Evolutionary conservation across 1,139 yeast genomes (phyloP).

Genomic region (Protomyces pachydermus): DNA sequence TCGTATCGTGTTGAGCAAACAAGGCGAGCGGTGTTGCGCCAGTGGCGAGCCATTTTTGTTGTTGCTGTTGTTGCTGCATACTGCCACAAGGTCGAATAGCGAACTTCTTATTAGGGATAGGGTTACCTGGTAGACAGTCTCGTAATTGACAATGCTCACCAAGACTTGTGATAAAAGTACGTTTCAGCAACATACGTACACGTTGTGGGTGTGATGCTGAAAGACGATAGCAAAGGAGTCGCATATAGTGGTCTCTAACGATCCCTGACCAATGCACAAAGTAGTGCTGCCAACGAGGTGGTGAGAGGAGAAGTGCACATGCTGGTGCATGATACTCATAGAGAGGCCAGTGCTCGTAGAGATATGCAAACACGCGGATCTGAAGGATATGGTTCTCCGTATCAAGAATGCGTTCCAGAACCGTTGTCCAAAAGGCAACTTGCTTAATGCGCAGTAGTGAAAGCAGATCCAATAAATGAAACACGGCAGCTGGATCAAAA

Average conservation of each 20-base stretch:
- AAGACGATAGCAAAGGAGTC: conserved; percentile 6
- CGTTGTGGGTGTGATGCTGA: conserved; percentile 2
- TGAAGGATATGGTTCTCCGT: conserved; percentile 23
- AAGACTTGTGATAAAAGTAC: conserved; percentile 15
- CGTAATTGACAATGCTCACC: conserved; percentile 17
- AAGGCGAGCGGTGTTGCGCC: background rate
- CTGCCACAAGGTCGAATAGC: conserved; percentile 10
- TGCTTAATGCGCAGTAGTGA: background rate
- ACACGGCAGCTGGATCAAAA: conserved; percentile 12
- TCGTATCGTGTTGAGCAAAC: background rate
- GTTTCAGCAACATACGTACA: conserved; percentile 4
- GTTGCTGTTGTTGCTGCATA: background rate
- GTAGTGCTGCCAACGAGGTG: conserved; percentile 10
- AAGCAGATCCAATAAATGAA: conserved; percentile 12
- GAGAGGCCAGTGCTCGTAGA: conserved; percentile 11
- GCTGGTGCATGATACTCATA: background rate
- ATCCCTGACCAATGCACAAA: conserved; percentile 25
- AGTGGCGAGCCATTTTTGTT: background rate
- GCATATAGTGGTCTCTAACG: conserved; percentile 22
- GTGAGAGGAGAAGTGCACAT: background rate
- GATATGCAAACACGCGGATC: conserved; percentile 12
- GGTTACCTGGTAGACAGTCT: conserved; percentile 21
- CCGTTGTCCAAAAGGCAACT: conserved; percentile 7
- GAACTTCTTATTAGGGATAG: conserved; percentile 20
- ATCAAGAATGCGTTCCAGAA: background rate